Percentiles rank a stretch among this genome's conserved stretches.
These are phyloP conservation scores for Sclerotinia glacialis DNA, from an alignment of 2,329 filamentous ascomycete genomes.

Conservation along the genomic window DNA sequence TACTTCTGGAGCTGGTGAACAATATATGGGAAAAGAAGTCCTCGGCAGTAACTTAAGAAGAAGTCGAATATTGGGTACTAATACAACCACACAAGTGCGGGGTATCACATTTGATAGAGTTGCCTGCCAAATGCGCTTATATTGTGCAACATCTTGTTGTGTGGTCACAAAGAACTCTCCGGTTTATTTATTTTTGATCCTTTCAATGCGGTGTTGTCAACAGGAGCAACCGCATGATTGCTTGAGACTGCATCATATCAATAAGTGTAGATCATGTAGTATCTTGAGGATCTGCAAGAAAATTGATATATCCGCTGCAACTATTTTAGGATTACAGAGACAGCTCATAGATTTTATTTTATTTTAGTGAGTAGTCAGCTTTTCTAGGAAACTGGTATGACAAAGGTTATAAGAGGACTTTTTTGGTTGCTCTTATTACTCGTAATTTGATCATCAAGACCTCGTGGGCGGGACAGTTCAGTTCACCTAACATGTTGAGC, in stretches of 20 bases:
- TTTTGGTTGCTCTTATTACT: neutral
- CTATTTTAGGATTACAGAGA: neutral
- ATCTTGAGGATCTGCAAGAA: neutral
- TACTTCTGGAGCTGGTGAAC: neutral
- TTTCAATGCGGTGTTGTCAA: neutral
- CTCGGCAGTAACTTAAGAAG: neutral
- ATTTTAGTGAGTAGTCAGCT: neutral
- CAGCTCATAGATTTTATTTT: no score
- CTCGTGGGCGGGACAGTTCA: neutral
- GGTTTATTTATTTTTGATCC: neutral
- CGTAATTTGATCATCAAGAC: neutral
- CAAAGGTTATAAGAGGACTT: neutral
- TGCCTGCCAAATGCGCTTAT: neutral
- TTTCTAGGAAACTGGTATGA: neutral
- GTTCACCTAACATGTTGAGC: neutral
- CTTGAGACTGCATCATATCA: neutral
- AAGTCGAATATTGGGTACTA: slow-evolving; percentile 3
- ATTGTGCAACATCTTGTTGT: neutral
- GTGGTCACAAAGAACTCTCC: slow-evolving; percentile 1
- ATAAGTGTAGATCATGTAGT: neutral
- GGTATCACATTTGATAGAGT: slow-evolving; percentile 8
- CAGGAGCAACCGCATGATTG: neutral
- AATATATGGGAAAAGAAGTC: neutral
- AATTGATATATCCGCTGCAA: neutral
- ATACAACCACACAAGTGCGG: slow-evolving; percentile 10